Conservation (phyloP, 176 grass and related monocot species). For the Zea luxurians region DNA sequence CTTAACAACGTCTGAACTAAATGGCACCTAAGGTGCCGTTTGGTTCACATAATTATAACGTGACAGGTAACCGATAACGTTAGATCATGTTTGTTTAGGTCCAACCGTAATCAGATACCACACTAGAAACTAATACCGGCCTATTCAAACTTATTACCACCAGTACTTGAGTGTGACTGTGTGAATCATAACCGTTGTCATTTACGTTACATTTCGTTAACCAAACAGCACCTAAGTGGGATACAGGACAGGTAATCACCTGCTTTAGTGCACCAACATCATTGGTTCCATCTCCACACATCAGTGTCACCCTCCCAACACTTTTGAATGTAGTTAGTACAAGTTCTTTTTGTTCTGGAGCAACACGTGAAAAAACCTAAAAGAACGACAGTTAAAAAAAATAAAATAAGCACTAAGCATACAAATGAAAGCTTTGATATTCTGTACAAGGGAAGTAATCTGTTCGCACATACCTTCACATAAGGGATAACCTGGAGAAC, state of each 20-base stretch:
- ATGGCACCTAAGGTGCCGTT: no score
- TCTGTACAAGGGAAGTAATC: slow-evolving; percentile 21
- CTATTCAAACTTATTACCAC: no score
- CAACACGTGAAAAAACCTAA: slow-evolving; percentile 96
- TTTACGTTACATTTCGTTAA: no score
- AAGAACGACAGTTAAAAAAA: slow-evolving; percentile 24
- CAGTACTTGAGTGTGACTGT: no score
- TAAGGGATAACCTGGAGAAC: slow-evolving; percentile 90
- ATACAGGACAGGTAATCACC: slow-evolving; percentile 40
- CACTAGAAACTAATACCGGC: no score
- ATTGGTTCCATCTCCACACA: slow-evolving; percentile 99
- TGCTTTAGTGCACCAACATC: slow-evolving; percentile 99
- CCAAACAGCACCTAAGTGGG: background rate
- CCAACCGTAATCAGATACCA: no score
- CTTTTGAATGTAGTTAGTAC: slow-evolving; percentile 93
- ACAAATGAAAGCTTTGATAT: slow-evolving; percentile 2
- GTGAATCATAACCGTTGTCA: no score
- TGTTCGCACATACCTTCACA: slow-evolving; percentile 63
- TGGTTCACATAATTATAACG: no score
- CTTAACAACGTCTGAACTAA: no score
- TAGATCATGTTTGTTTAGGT: no score
- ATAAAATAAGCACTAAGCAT: background rate
- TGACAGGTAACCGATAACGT: no score
- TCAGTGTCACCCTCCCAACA: slow-evolving; percentile 92
- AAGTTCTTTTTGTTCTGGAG: slow-evolving; percentile 99